These are phyloP conservation scores for Haematococcus sp. DNA, from an alignment of 139 green algal genomes.

Conservation along the genomic window DNA sequence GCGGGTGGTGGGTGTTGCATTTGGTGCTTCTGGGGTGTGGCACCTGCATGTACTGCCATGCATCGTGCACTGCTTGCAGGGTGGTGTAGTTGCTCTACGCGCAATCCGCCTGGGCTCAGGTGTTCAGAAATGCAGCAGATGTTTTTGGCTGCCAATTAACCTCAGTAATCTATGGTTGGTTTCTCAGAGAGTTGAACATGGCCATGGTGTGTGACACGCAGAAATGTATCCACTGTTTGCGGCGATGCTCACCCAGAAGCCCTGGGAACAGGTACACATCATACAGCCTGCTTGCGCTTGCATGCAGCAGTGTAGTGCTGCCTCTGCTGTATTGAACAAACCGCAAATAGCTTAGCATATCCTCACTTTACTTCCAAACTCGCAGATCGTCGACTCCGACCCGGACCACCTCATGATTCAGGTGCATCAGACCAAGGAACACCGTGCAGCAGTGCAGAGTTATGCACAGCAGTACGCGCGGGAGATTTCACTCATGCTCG, in stretches of 20 bases:
- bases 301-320: neutral
- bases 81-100: too few relatives aligned
- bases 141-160: too few relatives aligned
- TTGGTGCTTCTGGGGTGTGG: too few relatives aligned
- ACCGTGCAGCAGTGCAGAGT: slow-evolving; percentile 46
- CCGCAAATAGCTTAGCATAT: too few relatives aligned
- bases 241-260: slow-evolving; percentile 82
- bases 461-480: slow-evolving; percentile 67
- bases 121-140: too few relatives aligned
- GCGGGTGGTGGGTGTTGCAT: slow-evolving; percentile 56
- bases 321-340: neutral
- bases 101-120: neutral
- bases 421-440: slow-evolving; percentile 16
- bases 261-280: slow-evolving; percentile 74
- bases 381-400: slow-evolving; percentile 28
- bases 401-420: slow-evolving; percentile 58
- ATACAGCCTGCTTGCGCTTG: neutral
- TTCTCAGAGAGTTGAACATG: too few relatives aligned
- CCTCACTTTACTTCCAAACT: neutral
- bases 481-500: slow-evolving; percentile 79
- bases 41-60: too few relatives aligned
- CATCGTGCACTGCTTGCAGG: too few relatives aligned
- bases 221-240: slow-evolving; percentile 70
- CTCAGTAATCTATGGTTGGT: too few relatives aligned
- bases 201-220: too few relatives aligned